These are phyloP conservation scores for Cutaneotrichosporon sp. DNA, from an alignment of 1,284 basidiomycete genomes.

Conservation along the genomic window DNA sequence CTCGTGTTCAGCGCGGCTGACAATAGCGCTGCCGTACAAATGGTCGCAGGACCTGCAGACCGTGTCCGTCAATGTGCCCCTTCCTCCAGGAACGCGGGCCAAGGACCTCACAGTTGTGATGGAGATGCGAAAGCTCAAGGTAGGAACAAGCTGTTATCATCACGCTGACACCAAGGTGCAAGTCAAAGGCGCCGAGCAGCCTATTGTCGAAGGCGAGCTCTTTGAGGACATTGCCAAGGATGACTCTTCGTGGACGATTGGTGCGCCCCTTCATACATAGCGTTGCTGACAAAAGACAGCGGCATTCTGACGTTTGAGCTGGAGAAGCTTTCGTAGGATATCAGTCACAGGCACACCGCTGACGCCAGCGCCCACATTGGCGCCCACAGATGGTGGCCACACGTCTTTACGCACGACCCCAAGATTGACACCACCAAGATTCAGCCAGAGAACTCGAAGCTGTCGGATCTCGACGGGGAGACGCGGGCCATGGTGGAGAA, in stretches of 20 bases:
- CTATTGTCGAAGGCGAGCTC: conserved; percentile 83
- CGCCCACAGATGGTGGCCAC: conserved; percentile 85
- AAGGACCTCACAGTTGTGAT: conserved; percentile 71
- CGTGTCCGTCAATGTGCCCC: conserved; percentile 73
- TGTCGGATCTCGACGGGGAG: conserved; percentile 81
- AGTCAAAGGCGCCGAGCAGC: conserved; percentile 70
- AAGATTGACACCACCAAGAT: conserved; percentile 98
- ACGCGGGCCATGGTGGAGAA: conserved; percentile 95
- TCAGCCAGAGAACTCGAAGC: conserved; percentile 87
- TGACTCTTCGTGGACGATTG: conserved; percentile 94
- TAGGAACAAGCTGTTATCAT: conserved; percentile 7
- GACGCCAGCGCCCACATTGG: conserved; percentile 32
- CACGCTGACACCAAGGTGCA: conserved; percentile 53
- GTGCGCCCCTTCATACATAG: conserved; percentile 54
- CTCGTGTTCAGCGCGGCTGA: background rate
- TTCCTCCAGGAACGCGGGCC: conserved; percentile 79
- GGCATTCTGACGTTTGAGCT: conserved; percentile 43
- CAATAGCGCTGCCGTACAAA: conserved; percentile 74
- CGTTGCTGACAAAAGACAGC: conserved; percentile 15
- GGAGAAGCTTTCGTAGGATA: conserved; percentile 44
- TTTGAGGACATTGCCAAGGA: conserved; percentile 91
- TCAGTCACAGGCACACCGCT: background rate
- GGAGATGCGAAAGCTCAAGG: conserved; percentile 70
- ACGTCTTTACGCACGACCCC: conserved; percentile 88
- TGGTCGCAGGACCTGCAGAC: conserved; percentile 91